Percentiles rank a stretch among this genome's conserved stretches.
Evolutionary conservation across 179 eudicot species (phyloP).

Genomic region (Beta lomatogona): DNA sequence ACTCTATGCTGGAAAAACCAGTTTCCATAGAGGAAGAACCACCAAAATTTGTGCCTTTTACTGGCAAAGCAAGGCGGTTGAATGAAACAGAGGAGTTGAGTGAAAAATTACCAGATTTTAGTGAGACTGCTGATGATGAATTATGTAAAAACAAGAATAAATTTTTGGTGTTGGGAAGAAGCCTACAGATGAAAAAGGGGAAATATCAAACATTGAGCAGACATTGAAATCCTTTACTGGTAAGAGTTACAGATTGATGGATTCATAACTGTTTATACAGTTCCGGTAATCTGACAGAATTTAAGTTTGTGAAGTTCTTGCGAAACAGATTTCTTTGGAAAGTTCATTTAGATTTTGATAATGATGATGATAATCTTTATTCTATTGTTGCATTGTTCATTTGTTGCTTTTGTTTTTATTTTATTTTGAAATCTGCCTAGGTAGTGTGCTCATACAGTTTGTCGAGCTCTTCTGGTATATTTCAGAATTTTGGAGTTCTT

Average conservation of each 20-base stretch:
- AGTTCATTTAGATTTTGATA: too few species aligned
- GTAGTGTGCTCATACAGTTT: too few species aligned
- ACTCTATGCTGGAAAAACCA: too few species aligned
- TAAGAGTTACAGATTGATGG: constrained; percentile 14
- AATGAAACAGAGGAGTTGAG: not conserved
- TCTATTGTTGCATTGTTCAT: not conserved
- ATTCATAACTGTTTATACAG: not conserved
- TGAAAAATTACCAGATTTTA: not conserved
- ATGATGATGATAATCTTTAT: too few species aligned
- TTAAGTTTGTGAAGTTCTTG: not conserved
- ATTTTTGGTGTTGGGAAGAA: not conserved
- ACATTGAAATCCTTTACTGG: constrained; percentile 15
- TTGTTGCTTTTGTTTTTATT: not conserved
- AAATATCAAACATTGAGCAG: not conserved
- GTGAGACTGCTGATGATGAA: not conserved
- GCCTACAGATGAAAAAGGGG: not conserved
- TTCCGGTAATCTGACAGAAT: too few species aligned
- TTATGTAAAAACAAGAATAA: not conserved
- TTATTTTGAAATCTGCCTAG: not conserved
- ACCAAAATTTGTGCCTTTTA: constrained; percentile 17
- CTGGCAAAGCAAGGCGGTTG: constrained; percentile 15
- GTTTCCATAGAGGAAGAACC: not conserved
- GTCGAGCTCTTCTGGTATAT: too few species aligned
- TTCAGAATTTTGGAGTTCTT: too few species aligned
- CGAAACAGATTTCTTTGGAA: not conserved